A percentile compares a stretch with the other conserved stretches of the same genome.
phyloP scores from a whole-genome alignment of 2,329 filamentous ascomycete genomes.

The Stenocarpella maydis region DNA sequence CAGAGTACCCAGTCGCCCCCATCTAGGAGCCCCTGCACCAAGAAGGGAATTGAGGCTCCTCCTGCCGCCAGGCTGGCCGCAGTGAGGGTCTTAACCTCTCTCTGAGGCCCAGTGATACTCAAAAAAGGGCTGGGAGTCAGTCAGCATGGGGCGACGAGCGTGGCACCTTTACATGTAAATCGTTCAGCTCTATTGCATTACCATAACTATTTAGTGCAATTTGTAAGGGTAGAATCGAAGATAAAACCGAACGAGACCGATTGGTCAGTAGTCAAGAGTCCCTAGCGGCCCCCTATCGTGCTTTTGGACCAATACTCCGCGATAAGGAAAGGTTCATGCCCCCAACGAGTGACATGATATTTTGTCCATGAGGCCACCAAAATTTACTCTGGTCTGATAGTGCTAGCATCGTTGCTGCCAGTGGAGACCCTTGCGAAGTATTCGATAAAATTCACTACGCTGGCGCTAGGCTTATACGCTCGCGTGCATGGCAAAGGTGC shows the following conservation, averaged over 20 bases:
- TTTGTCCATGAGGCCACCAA: no score
- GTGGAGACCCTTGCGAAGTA: no score
- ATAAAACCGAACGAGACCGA: background rate
- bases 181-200: conserved; percentile 16
- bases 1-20: background rate
- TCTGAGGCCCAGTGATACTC: no score
- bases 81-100: background rate
- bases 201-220: background rate
- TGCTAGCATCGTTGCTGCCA: no score
- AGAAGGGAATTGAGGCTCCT: background rate
- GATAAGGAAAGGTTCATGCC: no score
- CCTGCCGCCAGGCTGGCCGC: background rate
- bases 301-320: background rate
- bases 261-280: background rate
- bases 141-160: background rate
- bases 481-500: no score
- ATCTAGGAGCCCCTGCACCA: background rate
- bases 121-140: background rate
- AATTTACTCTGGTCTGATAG: no score
- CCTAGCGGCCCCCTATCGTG: background rate
- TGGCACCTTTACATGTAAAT: conserved; percentile 18
- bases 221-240: background rate
- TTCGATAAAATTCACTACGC: no score
- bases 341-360: no score
- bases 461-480: no score